Conservation (phyloP, 805 yeast genomes). For the Saccharomycopsis lassenensis region DNA sequence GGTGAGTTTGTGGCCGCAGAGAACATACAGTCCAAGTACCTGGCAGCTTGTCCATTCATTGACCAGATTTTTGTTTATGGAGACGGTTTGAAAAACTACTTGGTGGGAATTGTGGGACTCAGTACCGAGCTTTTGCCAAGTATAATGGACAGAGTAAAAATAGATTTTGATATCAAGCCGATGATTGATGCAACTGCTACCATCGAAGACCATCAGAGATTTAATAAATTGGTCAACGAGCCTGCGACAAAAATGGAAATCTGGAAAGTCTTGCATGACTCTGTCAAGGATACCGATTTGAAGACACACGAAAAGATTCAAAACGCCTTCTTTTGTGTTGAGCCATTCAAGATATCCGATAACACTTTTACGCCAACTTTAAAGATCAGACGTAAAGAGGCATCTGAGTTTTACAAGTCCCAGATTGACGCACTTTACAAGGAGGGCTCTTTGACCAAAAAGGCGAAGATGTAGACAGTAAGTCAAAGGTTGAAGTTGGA, state of each 20-base stretch:
- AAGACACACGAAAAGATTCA: constrained; percentile 42
- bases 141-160: no score
- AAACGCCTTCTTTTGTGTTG: constrained; percentile 34
- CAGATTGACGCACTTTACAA: constrained; percentile 34
- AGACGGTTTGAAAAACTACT: not conserved
- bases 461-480: no score
- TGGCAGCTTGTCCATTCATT: constrained; percentile 25
- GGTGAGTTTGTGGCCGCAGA: constrained; percentile 35
- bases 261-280: no score
- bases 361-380: constrained; percentile 51
- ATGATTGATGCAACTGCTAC: no score
- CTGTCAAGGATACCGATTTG: no score
- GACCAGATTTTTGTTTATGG: constrained; percentile 8
- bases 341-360: constrained; percentile 43
- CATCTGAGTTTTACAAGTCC: constrained; percentile 34
- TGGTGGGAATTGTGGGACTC: constrained; percentile 17
- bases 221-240: no score
- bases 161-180: no score
- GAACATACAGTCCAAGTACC: constrained; percentile 32
- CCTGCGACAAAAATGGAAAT: no score
- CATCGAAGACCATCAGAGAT: no score
- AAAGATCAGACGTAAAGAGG: constrained; percentile 41
- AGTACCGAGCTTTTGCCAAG: no score
- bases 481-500: no score
- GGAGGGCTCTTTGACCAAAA: no score